Evolutionary conservation across 2,329 filamentous ascomycete genomes (phyloP), one percentile per base, ranked within the genome.

Genomic region (Lecanicillium sp.): DNA sequence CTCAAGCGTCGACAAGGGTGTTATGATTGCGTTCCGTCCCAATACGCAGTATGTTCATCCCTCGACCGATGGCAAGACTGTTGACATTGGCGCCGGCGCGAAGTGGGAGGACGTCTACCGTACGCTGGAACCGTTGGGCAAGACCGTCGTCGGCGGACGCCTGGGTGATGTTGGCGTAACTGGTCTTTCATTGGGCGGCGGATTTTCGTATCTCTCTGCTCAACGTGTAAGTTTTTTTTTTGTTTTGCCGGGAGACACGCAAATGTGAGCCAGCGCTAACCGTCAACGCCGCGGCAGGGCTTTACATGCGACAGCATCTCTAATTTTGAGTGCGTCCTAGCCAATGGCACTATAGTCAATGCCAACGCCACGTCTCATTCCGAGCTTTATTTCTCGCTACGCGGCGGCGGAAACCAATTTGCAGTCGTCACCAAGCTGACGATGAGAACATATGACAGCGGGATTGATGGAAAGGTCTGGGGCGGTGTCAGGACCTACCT

Each of bases 391-490:
- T 59, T 54, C 36, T 68, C 66, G 2, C 54, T 70, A 3, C 62
- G 65, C 35, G 71, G 68, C n/a, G 68, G 67, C 14, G 58, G 60
- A 15, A 64, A 60, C 49, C 72, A 72, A 46, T 67, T 69, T 36
- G 68, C 66, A 33, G 53, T 65, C 41, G 58, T 60, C 3, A 54
- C 60, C 22, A 39, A 39, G 22, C 32, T 17, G 7, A 41, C 29
- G 3, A 36, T 41, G 33, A 19, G 43, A 15, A 37, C 27, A 7
- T 45, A 38, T 14, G 37, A 43, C 11, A 28, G 18, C 4, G 42
- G 42, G 19, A 17, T 31, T 28, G 22, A 33, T 8, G 43, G 43
- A 8, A 36, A 31, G 11, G 13, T 45, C 39, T 41, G 43, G 43
- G 43, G 43, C 34, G 43, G 43, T 31, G 36, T 43, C 19, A 40